These are phyloP conservation scores for Eragrostis tef DNA, from an alignment of 202 grass and related monocot species.

Conservation along the genomic window DNA sequence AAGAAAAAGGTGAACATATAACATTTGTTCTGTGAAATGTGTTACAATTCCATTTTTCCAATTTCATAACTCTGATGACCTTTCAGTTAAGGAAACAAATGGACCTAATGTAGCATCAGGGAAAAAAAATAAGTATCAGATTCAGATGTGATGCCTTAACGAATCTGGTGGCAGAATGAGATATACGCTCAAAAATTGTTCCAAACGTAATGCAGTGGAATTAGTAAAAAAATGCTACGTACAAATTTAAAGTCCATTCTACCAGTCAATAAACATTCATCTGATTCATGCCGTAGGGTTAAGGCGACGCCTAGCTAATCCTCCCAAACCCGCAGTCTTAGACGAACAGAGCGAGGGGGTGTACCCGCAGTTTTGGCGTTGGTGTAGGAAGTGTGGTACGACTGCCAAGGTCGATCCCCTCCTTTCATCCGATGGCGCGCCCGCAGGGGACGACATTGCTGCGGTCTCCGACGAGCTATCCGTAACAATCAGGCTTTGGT, in stretches of 20 bases:
- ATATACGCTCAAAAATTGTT: conserved; percentile 7
- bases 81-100: not conserved
- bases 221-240: not conserved
- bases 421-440: conserved; percentile 38
- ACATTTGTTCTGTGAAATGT: not conserved
- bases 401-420: conserved; percentile 79
- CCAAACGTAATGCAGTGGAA: not conserved
- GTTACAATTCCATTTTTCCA: not conserved
- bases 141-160: not conserved
- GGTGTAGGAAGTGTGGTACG: conserved; percentile 88
- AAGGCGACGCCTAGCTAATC: not conserved
- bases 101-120: not conserved
- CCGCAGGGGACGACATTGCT: conserved; percentile 47
- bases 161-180: not conserved
- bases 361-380: conserved; percentile 89
- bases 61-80: not conserved
- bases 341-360: not conserved
- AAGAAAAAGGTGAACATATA: not conserved
- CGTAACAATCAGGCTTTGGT: not conserved
- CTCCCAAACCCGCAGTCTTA: not conserved
- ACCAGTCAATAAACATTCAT: not conserved
- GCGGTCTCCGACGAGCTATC: conserved; percentile 7
- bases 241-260: not conserved
- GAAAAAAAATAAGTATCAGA: too few relatives aligned
- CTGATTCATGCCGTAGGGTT: not conserved